Percentiles rank a stretch among this genome's conserved stretches.
Evolutionary conservation across 139 green algal genomes (phyloP).

Genomic region (Chlorella sp.): DNA sequence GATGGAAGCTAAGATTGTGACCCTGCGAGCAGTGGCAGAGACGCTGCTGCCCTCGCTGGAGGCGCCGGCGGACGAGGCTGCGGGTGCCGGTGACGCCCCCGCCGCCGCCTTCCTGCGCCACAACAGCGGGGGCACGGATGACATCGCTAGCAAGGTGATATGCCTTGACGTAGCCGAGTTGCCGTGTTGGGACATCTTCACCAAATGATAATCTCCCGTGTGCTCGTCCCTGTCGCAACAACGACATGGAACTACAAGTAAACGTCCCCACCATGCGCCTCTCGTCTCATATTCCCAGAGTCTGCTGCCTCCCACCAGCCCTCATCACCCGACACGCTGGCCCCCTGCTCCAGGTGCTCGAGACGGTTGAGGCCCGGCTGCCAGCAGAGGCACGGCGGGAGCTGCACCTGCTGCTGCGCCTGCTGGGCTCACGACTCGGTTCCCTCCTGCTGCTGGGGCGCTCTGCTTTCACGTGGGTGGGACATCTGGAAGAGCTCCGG

Average conservation of each 20-base stretch:
- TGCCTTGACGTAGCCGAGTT: too few relatives aligned
- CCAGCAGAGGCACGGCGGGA: slow-evolving; percentile 18
- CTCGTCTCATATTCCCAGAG: too few relatives aligned
- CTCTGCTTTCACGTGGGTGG: neutral
- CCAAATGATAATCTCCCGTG: too few relatives aligned
- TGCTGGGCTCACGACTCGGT: slow-evolving; percentile 32
- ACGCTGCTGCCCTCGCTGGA: slow-evolving; percentile 24
- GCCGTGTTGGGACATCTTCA: too few relatives aligned
- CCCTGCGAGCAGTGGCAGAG: slow-evolving; percentile 2
- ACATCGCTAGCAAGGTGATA: slow-evolving; percentile 6
- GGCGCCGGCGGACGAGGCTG: neutral
- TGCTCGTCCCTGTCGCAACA: too few relatives aligned
- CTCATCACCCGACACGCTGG: too few relatives aligned
- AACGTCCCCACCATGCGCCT: too few relatives aligned
- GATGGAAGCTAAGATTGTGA: neutral
- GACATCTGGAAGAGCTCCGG: neutral
- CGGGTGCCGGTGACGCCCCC: neutral
- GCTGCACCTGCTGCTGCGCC: slow-evolving; percentile 41
- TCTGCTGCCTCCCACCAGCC: too few relatives aligned
- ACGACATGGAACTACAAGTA: too few relatives aligned
- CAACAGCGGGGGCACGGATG: neutral
- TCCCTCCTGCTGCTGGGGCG: slow-evolving; percentile 26
- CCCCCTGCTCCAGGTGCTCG: slow-evolving; percentile 20
- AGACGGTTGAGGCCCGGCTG: slow-evolving; percentile 18
- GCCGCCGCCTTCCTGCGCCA: neutral